Base-by-base conservation (phyloP, 306 rosid species). In the Citrullus amarus region DNA sequence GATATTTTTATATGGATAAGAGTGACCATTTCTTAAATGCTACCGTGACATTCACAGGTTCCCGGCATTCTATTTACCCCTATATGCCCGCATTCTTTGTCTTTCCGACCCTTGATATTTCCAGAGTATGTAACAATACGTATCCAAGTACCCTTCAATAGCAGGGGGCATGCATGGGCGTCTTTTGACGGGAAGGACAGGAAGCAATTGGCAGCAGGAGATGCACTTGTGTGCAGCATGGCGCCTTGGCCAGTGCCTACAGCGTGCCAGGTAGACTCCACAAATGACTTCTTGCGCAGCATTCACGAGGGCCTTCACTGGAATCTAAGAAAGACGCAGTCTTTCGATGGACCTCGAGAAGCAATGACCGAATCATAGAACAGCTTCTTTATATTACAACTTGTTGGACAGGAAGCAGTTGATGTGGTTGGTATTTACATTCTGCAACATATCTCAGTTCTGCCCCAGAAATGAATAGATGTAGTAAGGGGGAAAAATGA, bases 221-320 rank as follows among this genome's bases (percentile, higher is more conserved):
- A 95, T 72, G 98, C 99, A 41, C 92, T 95, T 14, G 92, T 92
- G 11, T 92, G 97, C 89, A 92, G 96, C 85, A 92, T 95, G 97
- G 99, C 99, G 18, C 93, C 91, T 1, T 95, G 99, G 97, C 99
- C 99, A 4, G 99, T 95, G 82, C 98, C 99, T 54, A 95, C 97
- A 5, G 97, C 97, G 1, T 95, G 97, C 83, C 81, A 72, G 56
- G 88, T 79, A 77, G 99, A 95, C 87, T 92, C 99, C 20, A 95
- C 99, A 4, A 77, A 41, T 20, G 99, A 95, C 80, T 95, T 95
- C 91, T 83, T 95, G 67, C 89, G 86, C 65, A 95, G 97, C 87
- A 92, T 95, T 70, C 96, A 95, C 14, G 97, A 95, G 16, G 98
- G 97, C 58, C 97, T 92, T 75, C 97, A 95, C 79, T 95, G 99